Evolutionary conservation across 257 asterid genomes (phyloP), one percentile per base, ranked within the genome.

Genomic region (Capsicum chinense): DNA sequence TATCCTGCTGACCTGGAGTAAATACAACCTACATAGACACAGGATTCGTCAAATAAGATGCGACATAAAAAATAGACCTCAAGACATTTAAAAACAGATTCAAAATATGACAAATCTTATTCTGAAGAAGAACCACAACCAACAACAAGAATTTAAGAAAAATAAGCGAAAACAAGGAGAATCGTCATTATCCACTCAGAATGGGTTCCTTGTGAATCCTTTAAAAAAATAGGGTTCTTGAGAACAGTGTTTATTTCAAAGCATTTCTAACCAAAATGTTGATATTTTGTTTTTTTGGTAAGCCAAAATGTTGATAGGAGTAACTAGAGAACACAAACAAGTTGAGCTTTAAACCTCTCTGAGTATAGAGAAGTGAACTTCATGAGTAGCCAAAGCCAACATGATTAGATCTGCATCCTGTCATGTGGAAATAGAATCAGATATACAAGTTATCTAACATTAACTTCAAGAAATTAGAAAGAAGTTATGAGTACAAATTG

Each of bases 1-100:
- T 96, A 82, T 93, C 98, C 91, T 92, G 99, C 85, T 95, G 99
- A 50, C 99, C 99, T 56, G 99, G 97, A 83, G 93, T 91, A 87
- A 87, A 96, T 64, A 96, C 93, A 88, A 96, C 97, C 99, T 96
- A 82, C 76, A 74, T 83, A 54, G 64, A 15, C 73, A 69, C 3
- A 76, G 48, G 11, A 52, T 35, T 26, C 64, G 54, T 4, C 62
- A 21, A 76, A 35, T 48, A 54, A 54, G 50, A 54, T 9, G 33
- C 50, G 54, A 54, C 26, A 15, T 15, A 78, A 78, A 8, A 21
- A 76, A 52, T 33, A 26, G 39, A 19, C 39, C 47, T 26, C 47
- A 26, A 4, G 26, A 76, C 63, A 26, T 76, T 63, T 7, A 76
- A 13, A 76, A 54, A 26, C 54, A 76, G 54, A 54, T 54, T 52